These are phyloP conservation scores for Penicillium sp. DNA, from an alignment of 2,329 filamentous ascomycete species.

Conservation along the genomic window DNA sequence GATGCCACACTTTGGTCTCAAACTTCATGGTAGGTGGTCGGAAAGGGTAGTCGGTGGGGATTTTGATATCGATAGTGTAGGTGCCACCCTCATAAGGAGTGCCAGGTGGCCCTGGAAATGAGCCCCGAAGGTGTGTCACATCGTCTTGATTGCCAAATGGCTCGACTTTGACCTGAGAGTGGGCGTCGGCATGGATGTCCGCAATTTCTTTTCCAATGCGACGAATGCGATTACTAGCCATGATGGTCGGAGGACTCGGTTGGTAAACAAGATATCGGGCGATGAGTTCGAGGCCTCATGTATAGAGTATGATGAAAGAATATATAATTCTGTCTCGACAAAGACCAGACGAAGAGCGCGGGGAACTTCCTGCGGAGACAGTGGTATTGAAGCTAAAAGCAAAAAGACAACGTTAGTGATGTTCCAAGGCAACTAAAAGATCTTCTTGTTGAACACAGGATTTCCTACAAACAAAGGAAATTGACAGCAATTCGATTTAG, in stretches of 20 bases:
- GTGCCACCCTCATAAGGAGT: conserved; percentile 89
- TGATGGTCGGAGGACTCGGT: conserved; percentile 32
- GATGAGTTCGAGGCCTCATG: not conserved
- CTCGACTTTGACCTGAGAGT: conserved; percentile 72
- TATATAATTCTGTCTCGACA: not conserved
- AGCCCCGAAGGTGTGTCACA: conserved; percentile 77
- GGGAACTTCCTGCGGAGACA: not conserved
- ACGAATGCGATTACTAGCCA: conserved; percentile 58
- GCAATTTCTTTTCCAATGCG: conserved; percentile 53
- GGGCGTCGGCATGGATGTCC: conserved; percentile 60
- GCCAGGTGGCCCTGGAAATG: conserved; percentile 82
- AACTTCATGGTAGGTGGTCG: conserved; percentile 89
- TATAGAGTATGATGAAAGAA: not conserved
- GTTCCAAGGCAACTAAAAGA: not conserved
- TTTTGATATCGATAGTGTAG: conserved; percentile 79
- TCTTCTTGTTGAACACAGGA: not conserved
- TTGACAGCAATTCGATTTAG: not conserved
- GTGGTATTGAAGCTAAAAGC: not conserved
- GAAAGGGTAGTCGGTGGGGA: conserved; percentile 89
- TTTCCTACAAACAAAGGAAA: not conserved
- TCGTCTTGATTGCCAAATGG: conserved; percentile 63
- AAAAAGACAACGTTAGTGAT: not conserved
- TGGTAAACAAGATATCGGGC: not conserved
- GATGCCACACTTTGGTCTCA: conserved; percentile 92
- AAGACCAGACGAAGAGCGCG: not conserved